phyloP scores from a whole-genome alignment of 2,329 filamentous ascomycete genomes.

The Colletotrichum gigasporum region DNA sequence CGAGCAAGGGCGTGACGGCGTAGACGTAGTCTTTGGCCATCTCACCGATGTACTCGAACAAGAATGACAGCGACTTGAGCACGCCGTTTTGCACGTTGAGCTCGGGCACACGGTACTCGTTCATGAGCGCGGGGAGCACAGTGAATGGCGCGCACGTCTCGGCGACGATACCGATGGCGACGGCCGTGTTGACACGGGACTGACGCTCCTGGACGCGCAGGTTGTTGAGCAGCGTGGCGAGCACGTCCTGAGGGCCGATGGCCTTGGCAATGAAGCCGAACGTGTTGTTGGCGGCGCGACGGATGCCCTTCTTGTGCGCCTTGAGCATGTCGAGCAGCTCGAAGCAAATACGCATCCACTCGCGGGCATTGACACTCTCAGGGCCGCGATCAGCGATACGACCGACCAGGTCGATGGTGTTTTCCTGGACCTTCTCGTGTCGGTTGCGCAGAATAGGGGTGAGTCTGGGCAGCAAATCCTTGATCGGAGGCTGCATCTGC shows the following conservation, averaged over 20 bases:
- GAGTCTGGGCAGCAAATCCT: slow-evolving; percentile 90
- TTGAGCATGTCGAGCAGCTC: slow-evolving; percentile 99
- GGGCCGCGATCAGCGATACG: slow-evolving; percentile 97
- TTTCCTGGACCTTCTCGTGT: slow-evolving; percentile 99
- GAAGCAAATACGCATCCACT: slow-evolving; percentile 99
- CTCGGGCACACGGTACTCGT: slow-evolving; percentile 97
- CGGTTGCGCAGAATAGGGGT: slow-evolving; percentile 98
- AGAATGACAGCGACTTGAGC: slow-evolving; percentile 93
- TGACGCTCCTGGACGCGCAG: slow-evolving; percentile 96
- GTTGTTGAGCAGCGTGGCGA: slow-evolving; percentile 96
- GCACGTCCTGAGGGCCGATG: slow-evolving; percentile 95
- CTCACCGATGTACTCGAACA: slow-evolving; percentile 99
- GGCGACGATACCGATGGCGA: slow-evolving; percentile 97
- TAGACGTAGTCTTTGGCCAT: slow-evolving; percentile 99
- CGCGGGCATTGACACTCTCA: slow-evolving; percentile 93
- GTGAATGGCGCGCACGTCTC: slow-evolving; percentile 99
- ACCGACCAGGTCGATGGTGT: slow-evolving; percentile 97
- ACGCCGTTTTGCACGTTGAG: slow-evolving; percentile 99
- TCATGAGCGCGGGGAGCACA: slow-evolving; percentile 98
- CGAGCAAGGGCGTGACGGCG: slow-evolving; percentile 92
- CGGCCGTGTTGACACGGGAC: slow-evolving; percentile 96
- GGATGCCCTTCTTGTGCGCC: slow-evolving; percentile 99
- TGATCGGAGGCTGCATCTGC: slow-evolving; percentile 98
- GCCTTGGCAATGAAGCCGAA: slow-evolving; percentile 99
- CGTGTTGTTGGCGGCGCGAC: slow-evolving; percentile 97